Evolutionary conservation across 2,329 filamentous ascomycete genomes (phyloP).

Genomic region (Fonsecaea pedrosoi): DNA sequence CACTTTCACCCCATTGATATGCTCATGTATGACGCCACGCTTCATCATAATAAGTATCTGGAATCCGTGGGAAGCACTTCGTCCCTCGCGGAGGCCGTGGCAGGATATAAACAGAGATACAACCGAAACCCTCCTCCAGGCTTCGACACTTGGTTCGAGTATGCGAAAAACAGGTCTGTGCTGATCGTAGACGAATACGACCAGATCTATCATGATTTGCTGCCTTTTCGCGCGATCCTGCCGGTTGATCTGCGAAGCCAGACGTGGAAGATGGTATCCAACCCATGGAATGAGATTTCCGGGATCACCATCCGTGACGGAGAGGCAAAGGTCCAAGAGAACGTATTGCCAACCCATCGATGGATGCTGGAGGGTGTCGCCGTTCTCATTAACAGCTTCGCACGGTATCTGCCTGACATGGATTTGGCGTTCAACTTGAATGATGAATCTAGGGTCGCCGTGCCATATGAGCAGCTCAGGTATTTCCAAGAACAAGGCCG

Average conservation of each 20-base stretch:
- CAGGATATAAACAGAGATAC: constrained; percentile 61
- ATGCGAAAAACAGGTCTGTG: constrained; percentile 59
- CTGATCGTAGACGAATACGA: constrained; percentile 66
- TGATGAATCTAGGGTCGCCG: constrained; percentile 64
- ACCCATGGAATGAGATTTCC: constrained; percentile 63
- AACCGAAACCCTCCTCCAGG: constrained; percentile 63
- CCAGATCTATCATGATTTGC: constrained; percentile 63
- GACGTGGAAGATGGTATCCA: constrained; percentile 60
- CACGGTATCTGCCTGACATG: constrained; percentile 65
- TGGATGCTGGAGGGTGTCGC: constrained; percentile 65
- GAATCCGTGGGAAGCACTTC: constrained; percentile 56
- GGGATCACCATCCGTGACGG: constrained; percentile 63
- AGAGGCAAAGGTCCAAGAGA: constrained; percentile 56
- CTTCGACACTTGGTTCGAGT: constrained; percentile 67
- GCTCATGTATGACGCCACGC: constrained; percentile 59
- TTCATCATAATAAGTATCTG: constrained; percentile 58
- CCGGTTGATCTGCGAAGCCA: constrained; percentile 59
- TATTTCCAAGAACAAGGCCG: constrained; percentile 45
- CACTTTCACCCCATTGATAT: constrained; percentile 62
- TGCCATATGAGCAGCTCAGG: constrained; percentile 57
- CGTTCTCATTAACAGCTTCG: constrained; percentile 62
- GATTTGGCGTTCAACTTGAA: constrained; percentile 69
- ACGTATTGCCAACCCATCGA: constrained; percentile 61
- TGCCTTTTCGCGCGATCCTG: constrained; percentile 61
- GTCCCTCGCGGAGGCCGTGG: constrained; percentile 57